Evolutionary conservation across 83 land plant species (phyloP).

Genomic region (Diphasiastrum complanatum): DNA sequence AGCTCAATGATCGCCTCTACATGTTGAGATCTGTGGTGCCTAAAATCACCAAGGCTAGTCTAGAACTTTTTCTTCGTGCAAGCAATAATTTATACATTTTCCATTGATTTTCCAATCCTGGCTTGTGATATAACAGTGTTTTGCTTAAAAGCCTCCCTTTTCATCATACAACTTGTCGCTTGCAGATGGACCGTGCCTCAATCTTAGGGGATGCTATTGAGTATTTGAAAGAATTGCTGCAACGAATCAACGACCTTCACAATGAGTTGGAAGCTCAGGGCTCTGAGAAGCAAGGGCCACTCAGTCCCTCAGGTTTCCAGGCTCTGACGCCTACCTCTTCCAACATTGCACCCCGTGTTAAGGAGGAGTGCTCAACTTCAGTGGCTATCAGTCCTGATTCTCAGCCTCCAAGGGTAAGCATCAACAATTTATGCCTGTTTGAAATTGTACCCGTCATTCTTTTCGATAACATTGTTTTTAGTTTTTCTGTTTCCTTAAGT

Average conservation of each 20-base stretch:
- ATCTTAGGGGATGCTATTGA: constrained; percentile 11
- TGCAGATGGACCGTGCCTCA: constrained; percentile 14
- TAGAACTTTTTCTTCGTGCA: neutral
- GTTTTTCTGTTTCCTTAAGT: too few species aligned
- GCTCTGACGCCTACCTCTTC: neutral
- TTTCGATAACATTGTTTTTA: too few species aligned
- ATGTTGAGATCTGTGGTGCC: constrained; percentile 76
- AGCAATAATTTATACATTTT: too few species aligned
- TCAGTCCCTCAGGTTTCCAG: too few species aligned
- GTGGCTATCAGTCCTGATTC: neutral
- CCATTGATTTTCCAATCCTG: neutral
- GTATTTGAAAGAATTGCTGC: constrained; percentile 8
- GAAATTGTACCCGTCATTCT: too few species aligned
- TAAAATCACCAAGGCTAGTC: constrained; percentile 69
- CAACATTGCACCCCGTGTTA: neutral
- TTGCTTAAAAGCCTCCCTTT: too few species aligned
- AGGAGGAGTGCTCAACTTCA: neutral
- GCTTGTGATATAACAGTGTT: too few species aligned
- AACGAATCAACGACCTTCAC: constrained; percentile 6
- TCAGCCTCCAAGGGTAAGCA: neutral
- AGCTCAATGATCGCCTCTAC: constrained; percentile 69
- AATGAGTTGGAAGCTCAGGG: constrained; percentile 15
- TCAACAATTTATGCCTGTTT: too few species aligned
- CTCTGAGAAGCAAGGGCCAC: too few species aligned
- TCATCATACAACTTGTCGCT: too few species aligned